Base-by-base conservation (phyloP, 176 grass and related monocot species). In the Musa beccarii region DNA sequence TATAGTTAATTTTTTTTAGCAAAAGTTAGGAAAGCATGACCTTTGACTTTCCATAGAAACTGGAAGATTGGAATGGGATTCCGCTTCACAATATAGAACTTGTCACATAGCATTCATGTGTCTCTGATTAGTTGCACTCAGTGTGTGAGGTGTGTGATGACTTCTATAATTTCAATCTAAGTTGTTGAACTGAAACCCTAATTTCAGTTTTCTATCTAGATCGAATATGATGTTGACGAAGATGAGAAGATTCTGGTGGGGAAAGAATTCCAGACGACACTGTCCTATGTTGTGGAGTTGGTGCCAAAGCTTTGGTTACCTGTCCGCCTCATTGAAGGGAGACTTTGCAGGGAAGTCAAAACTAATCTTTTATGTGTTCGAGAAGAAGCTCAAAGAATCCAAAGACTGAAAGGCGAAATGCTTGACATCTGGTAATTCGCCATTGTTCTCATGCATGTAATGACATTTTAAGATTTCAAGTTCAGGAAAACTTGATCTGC, bases 221-320 rank as follows among this genome's bases (percentile, higher is more conserved):
- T 69, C 57, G 75, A 69, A 55, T 51, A 49, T 49, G 59, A 14
- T 50, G 17, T 63, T 2, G 16, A 56, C 1, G 49, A 81, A 61
- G 74, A 57, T 21, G 10, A 13, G 12, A 15, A 67, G 61, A 68
- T 24, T 68, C 81, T 74, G 53, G 64, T 0, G 0, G 64, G 16
- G 2, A 59, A 80, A 14, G 78, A 82, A 79, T 84, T 86, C 54
- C 79, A 76, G 73, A 90, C 90, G 4, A 88, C 72, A 73, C 83
- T 96, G 53, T 83, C 79, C 2, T 96, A 96, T 52, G 17, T 59
- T 20, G 87, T 92, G n/a, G 93, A 96, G 76, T 79, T 96, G 74
- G 87, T 92, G 25, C 89, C 93, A 0, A 96, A 96, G 79, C 84
- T 96, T 63, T 89, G 89, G 89, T 83, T 96, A 66, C 93, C 93